These are phyloP conservation scores for Spathaspora gorwiae DNA, from an alignment of 805 yeast species.

Conservation along the genomic window DNA sequence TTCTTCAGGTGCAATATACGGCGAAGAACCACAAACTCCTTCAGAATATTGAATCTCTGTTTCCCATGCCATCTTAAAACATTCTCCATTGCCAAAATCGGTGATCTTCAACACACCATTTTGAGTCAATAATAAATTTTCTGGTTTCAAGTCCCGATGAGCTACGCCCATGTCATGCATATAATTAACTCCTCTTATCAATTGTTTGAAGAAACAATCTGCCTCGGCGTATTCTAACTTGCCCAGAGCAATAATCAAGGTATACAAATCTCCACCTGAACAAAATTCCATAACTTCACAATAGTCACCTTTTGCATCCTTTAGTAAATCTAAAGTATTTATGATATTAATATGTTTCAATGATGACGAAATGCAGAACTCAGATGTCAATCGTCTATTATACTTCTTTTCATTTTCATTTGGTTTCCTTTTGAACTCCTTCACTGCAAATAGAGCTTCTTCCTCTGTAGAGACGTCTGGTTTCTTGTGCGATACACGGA, in stretches of 20 bases:
- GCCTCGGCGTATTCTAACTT: slow-evolving; percentile 79
- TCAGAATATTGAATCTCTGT: slow-evolving; percentile 61
- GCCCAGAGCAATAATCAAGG: slow-evolving; percentile 71
- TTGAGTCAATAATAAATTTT: slow-evolving; percentile 69
- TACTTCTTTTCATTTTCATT: slow-evolving; percentile 64
- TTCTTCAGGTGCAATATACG: slow-evolving; percentile 90
- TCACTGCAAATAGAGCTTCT: slow-evolving; percentile 72
- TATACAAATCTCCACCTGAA: slow-evolving; percentile 75
- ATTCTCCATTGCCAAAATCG: slow-evolving; percentile 84
- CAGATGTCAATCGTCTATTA: slow-evolving; percentile 70
- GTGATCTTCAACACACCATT: slow-evolving; percentile 75
- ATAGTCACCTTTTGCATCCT: slow-evolving; percentile 78
- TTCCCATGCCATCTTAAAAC: slow-evolving; percentile 85
- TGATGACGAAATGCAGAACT: slow-evolving; percentile 77
- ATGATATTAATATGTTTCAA: slow-evolving; percentile 76
- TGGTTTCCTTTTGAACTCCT: slow-evolving; percentile 66
- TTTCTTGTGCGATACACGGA: slow-evolving; percentile 78
- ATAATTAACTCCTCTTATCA: slow-evolving; percentile 76
- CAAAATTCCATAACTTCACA: slow-evolving; percentile 86
- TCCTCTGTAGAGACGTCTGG: slow-evolving; percentile 11
- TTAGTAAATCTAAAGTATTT: slow-evolving; percentile 67
- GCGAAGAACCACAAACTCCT: slow-evolving; percentile 82
- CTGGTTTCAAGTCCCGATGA: slow-evolving; percentile 88
- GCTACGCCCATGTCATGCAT: slow-evolving; percentile 90
- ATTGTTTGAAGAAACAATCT: slow-evolving; percentile 84